phyloP scores from a whole-genome alignment of 768 basidiomycete genomes.

The Tricholoma furcatifolium region DNA sequence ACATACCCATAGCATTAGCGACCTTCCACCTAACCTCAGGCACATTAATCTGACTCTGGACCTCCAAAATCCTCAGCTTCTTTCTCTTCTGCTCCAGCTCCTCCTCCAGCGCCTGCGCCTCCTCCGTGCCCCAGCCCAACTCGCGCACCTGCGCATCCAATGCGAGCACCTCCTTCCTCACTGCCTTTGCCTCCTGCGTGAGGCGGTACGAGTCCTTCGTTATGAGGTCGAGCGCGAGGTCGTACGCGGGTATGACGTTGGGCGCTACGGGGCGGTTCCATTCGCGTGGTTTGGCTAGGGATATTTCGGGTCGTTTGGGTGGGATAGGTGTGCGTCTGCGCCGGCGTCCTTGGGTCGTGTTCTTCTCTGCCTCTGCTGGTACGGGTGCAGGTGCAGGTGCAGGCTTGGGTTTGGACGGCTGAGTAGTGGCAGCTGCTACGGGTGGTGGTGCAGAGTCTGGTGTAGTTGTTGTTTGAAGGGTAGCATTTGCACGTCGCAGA shows the following conservation, averaged over 20 bases:
- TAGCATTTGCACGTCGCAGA: constrained; percentile 23
- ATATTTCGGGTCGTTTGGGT: constrained; percentile 49
- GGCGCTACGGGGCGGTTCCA: constrained; percentile 64
- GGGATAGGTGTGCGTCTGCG: constrained; percentile 24
- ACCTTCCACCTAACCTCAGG: constrained; percentile 81
- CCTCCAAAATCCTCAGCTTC: constrained; percentile 60
- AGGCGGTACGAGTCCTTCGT: constrained; percentile 55
- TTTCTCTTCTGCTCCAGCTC: constrained; percentile 44
- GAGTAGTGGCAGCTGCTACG: constrained; percentile 5
- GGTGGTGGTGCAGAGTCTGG: constrained; percentile 12
- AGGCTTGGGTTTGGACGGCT: constrained; percentile 1
- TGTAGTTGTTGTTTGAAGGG: constrained; percentile 9
- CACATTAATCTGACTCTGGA: constrained; percentile 83
- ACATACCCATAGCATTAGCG: constrained; percentile 74
- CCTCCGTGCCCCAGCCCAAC: constrained; percentile 27
- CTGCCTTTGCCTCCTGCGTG: constrained; percentile 39
- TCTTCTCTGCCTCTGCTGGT: background rate
- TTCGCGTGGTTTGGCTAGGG: constrained; percentile 47
- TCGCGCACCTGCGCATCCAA: constrained; percentile 23
- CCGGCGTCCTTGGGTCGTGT: constrained; percentile 29
- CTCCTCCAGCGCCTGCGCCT: constrained; percentile 28
- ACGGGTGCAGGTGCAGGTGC: background rate
- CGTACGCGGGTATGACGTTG: constrained; percentile 77
- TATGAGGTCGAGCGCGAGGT: constrained; percentile 77
- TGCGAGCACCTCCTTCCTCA: constrained; percentile 30